Conservation (phyloP, 2,329 filamentous ascomycete species). For the Colletotrichum shisoi region DNA sequence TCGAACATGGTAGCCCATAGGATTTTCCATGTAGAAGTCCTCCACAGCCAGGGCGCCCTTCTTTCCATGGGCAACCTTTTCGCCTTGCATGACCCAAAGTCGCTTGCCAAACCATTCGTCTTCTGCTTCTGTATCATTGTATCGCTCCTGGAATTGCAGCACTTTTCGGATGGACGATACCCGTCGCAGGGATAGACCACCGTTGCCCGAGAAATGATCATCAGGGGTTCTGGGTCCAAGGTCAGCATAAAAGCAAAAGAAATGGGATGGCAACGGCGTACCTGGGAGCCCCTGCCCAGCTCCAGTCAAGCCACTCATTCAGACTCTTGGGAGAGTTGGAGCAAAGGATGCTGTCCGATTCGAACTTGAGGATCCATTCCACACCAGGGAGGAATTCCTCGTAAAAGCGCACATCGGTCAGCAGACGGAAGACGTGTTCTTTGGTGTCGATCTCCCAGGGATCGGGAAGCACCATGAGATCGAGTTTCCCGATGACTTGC, state of each 20-base stretch:
- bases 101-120: slow-evolving; percentile 65
- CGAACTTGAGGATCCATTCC: slow-evolving; percentile 64
- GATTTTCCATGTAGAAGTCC: slow-evolving; percentile 57
- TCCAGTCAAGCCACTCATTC: slow-evolving; percentile 63
- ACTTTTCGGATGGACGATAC: slow-evolving; percentile 60
- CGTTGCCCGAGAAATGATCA: slow-evolving; percentile 61
- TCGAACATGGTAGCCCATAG: slow-evolving; percentile 64
- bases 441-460: slow-evolving; percentile 58
- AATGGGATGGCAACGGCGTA: slow-evolving; percentile 38
- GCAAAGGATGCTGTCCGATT: slow-evolving; percentile 65
- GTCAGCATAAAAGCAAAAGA: slow-evolving; percentile 15
- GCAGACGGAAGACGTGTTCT: slow-evolving; percentile 57
- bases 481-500: slow-evolving; percentile 60
- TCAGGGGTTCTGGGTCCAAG: slow-evolving; percentile 46
- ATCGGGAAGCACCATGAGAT: slow-evolving; percentile 58
- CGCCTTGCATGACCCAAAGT: slow-evolving; percentile 57
- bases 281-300: slow-evolving; percentile 63
- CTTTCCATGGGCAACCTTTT: slow-evolving; percentile 55
- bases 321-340: slow-evolving; percentile 61
- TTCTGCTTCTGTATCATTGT: slow-evolving; percentile 60
- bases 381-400: slow-evolving; percentile 58
- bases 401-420: slow-evolving; percentile 63
- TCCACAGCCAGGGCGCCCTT: slow-evolving; percentile 59
- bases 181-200: slow-evolving; percentile 62
- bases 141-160: slow-evolving; percentile 59